Percentiles rank a stretch among this genome's conserved stretches.
Conservation (phyloP, 164 flowering plant genomes). For the Chimonanthus salicifolius region DNA sequence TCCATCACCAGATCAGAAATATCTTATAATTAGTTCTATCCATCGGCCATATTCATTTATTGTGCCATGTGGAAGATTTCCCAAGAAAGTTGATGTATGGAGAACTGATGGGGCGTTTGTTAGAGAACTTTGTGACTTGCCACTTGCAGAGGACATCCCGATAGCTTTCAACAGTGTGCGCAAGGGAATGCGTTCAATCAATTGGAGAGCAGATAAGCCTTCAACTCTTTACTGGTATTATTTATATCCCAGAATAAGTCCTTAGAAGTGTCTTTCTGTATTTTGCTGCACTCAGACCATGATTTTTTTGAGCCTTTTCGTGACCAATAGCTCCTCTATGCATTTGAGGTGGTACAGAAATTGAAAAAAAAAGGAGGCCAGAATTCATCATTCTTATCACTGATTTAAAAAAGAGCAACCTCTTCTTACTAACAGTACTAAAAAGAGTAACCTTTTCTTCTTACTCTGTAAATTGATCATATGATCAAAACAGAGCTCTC, state of each 20-base stretch:
- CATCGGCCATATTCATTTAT: slow-evolving; percentile 88
- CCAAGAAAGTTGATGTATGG: slow-evolving; percentile 91
- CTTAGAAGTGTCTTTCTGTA: too few species aligned
- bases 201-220: slow-evolving; percentile 93
- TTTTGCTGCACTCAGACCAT: too few species aligned
- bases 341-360: too few species aligned
- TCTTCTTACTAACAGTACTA: too few species aligned
- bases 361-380: too few species aligned
- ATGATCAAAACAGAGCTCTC: too few species aligned
- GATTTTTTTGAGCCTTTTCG: too few species aligned
- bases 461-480: too few species aligned
- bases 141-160: slow-evolving; percentile 95
- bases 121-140: slow-evolving; percentile 88
- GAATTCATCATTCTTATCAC: too few species aligned
- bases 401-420: too few species aligned
- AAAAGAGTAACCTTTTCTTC: background rate
- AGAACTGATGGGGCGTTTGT: slow-evolving; percentile 74
- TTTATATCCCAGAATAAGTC: too few species aligned
- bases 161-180: slow-evolving; percentile 90
- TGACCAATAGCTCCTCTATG: too few species aligned
- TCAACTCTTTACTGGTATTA: slow-evolving; percentile 80
- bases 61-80: slow-evolving; percentile 98
- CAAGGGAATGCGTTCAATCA: slow-evolving; percentile 90
- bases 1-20: slow-evolving; percentile 88
- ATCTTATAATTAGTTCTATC: slow-evolving; percentile 61